Percentiles rank a stretch among this genome's conserved stretches.
Conservation (phyloP, 2,329 filamentous ascomycete genomes). For the Trichophyton equinum region DNA sequence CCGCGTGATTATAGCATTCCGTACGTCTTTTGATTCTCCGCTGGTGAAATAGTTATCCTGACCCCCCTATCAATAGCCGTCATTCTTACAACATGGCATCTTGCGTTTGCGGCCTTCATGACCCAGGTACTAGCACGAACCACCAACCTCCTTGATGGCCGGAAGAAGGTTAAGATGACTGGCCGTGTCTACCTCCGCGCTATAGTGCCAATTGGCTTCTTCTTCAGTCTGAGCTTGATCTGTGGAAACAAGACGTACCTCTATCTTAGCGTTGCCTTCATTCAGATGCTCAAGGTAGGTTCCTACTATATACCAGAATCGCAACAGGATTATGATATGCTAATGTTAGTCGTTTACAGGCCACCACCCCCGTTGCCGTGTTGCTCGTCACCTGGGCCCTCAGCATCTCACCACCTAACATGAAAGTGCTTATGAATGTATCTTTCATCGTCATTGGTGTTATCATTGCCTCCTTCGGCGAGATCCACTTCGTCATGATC, state of each 20-base stretch:
- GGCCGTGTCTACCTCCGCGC: conserved; percentile 83
- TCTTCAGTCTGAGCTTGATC: conserved; percentile 92
- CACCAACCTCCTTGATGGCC: conserved; percentile 78
- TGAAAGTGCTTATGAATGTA: conserved; percentile 83
- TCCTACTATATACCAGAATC: conserved; percentile 11
- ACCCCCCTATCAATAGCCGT: conserved; percentile 27
- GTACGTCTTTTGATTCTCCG: conserved; percentile 23
- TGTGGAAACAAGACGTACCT: conserved; percentile 93
- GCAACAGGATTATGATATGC: neutral
- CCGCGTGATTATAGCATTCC: conserved; percentile 29
- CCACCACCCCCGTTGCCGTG: conserved; percentile 87
- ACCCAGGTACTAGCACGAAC: conserved; percentile 87
- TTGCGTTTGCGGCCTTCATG: conserved; percentile 84
- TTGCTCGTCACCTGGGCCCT: conserved; percentile 80
- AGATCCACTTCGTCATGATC: conserved; percentile 69
- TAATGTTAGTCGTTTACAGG: conserved; percentile 38
- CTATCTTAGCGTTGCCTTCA: conserved; percentile 90
- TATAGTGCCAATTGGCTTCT: conserved; percentile 86
- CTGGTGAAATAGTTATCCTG: conserved; percentile 7
- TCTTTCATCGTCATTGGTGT: conserved; percentile 91
- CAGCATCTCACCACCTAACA: conserved; percentile 68
- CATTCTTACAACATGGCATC: conserved; percentile 88
- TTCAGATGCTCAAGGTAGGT: conserved; percentile 92
- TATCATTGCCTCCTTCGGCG: conserved; percentile 83
- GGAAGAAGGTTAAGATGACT: conserved; percentile 96